Conservation (phyloP, 2,329 filamentous ascomycete species). For the Ceratocystis destructans region DNA sequence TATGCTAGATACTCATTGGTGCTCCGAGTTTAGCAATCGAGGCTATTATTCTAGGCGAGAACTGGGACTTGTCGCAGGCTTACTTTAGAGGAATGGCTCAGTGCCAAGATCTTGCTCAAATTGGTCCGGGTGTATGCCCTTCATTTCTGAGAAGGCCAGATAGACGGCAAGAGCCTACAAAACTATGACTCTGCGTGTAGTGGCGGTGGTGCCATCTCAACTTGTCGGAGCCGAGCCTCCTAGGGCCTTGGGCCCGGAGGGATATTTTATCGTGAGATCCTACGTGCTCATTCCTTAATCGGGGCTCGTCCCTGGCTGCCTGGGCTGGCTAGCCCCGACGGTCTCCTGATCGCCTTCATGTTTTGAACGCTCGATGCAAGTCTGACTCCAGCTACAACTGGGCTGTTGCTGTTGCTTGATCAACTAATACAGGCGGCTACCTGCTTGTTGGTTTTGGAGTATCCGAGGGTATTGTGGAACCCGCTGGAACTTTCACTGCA, state of each 20-base stretch:
- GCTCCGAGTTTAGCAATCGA: not conserved
- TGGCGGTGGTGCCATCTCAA: not conserved
- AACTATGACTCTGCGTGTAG: not conserved
- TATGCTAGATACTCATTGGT: not conserved
- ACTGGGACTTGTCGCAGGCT: not conserved
- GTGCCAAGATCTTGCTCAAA: not conserved
- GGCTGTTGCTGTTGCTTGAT: conserved; percentile 2
- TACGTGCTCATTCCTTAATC: not conserved
- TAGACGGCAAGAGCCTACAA: not conserved
- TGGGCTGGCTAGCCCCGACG: not conserved
- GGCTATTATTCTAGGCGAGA: not conserved
- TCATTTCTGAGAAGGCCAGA: not conserved
- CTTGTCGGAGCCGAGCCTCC: not conserved
- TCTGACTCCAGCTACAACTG: not conserved
- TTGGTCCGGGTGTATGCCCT: not conserved
- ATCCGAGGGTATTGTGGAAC: not conserved
- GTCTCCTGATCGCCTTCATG: not conserved
- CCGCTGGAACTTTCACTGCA: not conserved
- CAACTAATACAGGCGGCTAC: not conserved
- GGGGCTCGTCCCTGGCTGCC: not conserved
- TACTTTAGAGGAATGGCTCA: not conserved
- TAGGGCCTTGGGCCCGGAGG: not conserved
- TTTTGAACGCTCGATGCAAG: not conserved
- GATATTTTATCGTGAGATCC: not conserved
- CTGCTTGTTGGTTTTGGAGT: not conserved